Conservation (phyloP, 2,329 filamentous ascomycete genomes). For the Xylariaceae sp. region DNA sequence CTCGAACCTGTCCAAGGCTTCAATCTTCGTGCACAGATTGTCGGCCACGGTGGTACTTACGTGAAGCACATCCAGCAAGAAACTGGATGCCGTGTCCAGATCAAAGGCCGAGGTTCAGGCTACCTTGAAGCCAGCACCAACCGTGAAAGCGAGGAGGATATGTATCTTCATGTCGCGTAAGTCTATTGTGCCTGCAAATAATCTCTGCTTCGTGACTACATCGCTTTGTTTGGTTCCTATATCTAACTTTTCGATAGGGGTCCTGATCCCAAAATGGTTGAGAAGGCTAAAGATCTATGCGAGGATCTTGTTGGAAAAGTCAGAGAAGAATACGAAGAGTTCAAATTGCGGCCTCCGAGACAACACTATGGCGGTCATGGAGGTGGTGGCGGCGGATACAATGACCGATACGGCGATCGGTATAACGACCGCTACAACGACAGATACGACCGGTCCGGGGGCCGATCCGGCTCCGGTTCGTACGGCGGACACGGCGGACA, state of each 20-base stretch:
- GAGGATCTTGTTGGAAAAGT: conserved; percentile 84
- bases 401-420: conserved; percentile 38
- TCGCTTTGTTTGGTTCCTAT: not conserved
- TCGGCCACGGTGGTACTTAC: conserved; percentile 88
- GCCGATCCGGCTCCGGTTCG: conserved; percentile 28
- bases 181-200: conserved; percentile 33
- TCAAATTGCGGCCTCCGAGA: conserved; percentile 76
- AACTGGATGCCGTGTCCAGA: conserved; percentile 92
- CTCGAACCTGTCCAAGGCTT: conserved; percentile 91
- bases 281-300: conserved; percentile 81
- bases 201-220: not conserved
- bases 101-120: conserved; percentile 92
- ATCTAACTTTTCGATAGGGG: conserved; percentile 54
- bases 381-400: conserved; percentile 36
- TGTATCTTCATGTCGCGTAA: conserved; percentile 95
- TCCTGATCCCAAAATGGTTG: conserved; percentile 79
- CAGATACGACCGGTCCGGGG: conserved; percentile 33
- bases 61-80: conserved; percentile 98
- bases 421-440: conserved; percentile 25
- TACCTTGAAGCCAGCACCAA: conserved; percentile 89
- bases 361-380: conserved; percentile 49
- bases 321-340: conserved; percentile 81
- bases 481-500: conserved; percentile 32
- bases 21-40: conserved; percentile 92
- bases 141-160: conserved; percentile 86